phyloP scores from a whole-genome alignment of 345 rosid genomes.

The Rubroshorea leprosula region DNA sequence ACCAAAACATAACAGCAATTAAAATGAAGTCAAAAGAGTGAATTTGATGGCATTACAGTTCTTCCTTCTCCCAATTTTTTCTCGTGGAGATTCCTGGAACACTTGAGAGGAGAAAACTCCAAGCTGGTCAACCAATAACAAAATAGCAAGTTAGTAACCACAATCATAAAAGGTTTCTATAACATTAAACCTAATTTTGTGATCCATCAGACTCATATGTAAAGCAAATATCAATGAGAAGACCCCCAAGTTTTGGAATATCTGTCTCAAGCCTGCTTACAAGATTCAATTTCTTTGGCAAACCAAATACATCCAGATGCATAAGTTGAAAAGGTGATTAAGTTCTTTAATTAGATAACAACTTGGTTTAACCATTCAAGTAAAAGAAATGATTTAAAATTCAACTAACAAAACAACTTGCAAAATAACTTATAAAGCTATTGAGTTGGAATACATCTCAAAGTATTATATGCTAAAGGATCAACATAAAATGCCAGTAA shows the following conservation, averaged over 20 bases:
- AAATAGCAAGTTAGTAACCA: slow-evolving; percentile 11
- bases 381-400: background rate
- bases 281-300: background rate
- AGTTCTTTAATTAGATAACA: background rate
- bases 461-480: slow-evolving; percentile 1
- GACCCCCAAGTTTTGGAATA: background rate
- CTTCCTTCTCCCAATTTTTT: slow-evolving; percentile 69
- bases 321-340: background rate
- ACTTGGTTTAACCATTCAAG: background rate
- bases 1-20: slow-evolving; percentile 10
- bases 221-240: background rate
- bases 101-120: slow-evolving; percentile 97
- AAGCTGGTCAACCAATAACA: slow-evolving; percentile 46
- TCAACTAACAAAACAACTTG: too few species aligned
- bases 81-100: slow-evolving; percentile 85
- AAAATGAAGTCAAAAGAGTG: slow-evolving; percentile 17
- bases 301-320: background rate
- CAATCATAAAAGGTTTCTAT: background rate
- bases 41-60: slow-evolving; percentile 41
- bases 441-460: background rate
- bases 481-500: slow-evolving; percentile 5
- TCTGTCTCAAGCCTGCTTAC: slow-evolving; percentile 4
- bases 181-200: background rate
- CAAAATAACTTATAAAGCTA: too few species aligned
- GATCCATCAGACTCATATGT: background rate